phyloP scores from a whole-genome alignment of 2,329 filamentous ascomycete species.

The Grosmannia penicillata region DNA sequence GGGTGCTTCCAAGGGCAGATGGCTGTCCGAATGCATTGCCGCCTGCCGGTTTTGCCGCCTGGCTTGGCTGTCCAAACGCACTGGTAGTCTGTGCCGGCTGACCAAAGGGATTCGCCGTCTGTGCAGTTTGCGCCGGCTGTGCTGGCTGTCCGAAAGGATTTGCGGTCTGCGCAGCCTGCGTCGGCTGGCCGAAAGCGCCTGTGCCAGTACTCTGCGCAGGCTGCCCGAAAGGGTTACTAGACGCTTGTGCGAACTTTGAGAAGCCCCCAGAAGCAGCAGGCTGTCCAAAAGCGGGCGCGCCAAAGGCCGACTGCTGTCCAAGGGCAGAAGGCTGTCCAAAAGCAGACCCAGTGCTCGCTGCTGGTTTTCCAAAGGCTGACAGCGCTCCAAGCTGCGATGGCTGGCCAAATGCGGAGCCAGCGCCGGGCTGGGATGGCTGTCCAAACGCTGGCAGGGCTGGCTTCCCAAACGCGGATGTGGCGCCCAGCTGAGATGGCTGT shows the following conservation, averaged over 20 bases:
- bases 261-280: slow-evolving; percentile 9
- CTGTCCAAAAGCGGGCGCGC: slow-evolving; percentile 24
- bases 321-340: slow-evolving; percentile 6
- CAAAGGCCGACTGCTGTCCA: slow-evolving; percentile 13
- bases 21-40: slow-evolving; percentile 14
- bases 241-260: slow-evolving; percentile 16
- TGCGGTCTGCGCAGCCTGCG: slow-evolving; percentile 5
- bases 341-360: slow-evolving; percentile 14
- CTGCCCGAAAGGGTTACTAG: slow-evolving; percentile 11
- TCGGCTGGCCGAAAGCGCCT: slow-evolving; percentile 15
- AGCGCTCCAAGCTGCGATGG: slow-evolving; percentile 16
- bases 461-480: slow-evolving; percentile 16
- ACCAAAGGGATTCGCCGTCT: slow-evolving; percentile 6
- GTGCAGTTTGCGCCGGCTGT: slow-evolving; percentile 12
- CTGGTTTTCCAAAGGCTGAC: slow-evolving; percentile 13
- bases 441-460: slow-evolving; percentile 15
- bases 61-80: slow-evolving; percentile 8
- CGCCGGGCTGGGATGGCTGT: slow-evolving; percentile 13
- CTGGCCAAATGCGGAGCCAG: slow-evolving; percentile 21
- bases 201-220: slow-evolving; percentile 13
- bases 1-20: slow-evolving; percentile 13
- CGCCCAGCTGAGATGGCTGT: slow-evolving; percentile 17
- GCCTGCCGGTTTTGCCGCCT: slow-evolving; percentile 9
- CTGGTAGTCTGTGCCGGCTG: slow-evolving; percentile 17
- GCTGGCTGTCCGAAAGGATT: slow-evolving; percentile 15